Conservation (phyloP, 345 rosid genomes). For the Raphanus raphanistrum region DNA sequence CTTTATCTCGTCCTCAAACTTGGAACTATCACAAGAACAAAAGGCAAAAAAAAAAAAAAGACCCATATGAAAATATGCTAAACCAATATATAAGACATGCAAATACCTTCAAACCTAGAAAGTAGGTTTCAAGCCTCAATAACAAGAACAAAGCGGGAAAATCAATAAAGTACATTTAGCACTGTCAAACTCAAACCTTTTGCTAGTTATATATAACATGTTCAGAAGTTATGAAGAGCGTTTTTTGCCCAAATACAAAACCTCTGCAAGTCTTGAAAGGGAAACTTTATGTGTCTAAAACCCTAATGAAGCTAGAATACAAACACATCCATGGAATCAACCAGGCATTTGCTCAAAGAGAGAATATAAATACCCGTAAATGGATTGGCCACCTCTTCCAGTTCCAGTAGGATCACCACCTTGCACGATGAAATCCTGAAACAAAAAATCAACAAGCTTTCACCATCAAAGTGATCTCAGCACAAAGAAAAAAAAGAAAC, state of each 20-base stretch:
- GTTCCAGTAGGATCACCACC: slow-evolving; percentile 99
- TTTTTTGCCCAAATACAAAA: neutral
- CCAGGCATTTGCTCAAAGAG: neutral
- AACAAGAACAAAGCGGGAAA: slow-evolving; percentile 2
- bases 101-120: neutral
- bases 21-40: slow-evolving; percentile 39
- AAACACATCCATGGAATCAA: slow-evolving; percentile 11
- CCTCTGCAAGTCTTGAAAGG: neutral
- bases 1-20: slow-evolving; percentile 87
- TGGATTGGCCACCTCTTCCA: slow-evolving; percentile 92
- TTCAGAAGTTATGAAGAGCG: neutral
- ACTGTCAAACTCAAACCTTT: neutral
- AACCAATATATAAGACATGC: neutral
- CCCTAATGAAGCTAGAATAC: neutral
- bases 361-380: slow-evolving; percentile 62
- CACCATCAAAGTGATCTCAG: slow-evolving; percentile 15
- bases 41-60: neutral
- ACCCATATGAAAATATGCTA: neutral
- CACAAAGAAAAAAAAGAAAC: neutral
- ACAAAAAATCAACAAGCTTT: neutral
- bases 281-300: no score
- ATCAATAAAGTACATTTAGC: neutral
- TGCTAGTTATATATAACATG: neutral
- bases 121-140: neutral
- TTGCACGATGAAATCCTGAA: slow-evolving; percentile 92